Base-by-base conservation (phyloP, 176 grass and related monocot genomes). In the Carex myosuroides region DNA sequence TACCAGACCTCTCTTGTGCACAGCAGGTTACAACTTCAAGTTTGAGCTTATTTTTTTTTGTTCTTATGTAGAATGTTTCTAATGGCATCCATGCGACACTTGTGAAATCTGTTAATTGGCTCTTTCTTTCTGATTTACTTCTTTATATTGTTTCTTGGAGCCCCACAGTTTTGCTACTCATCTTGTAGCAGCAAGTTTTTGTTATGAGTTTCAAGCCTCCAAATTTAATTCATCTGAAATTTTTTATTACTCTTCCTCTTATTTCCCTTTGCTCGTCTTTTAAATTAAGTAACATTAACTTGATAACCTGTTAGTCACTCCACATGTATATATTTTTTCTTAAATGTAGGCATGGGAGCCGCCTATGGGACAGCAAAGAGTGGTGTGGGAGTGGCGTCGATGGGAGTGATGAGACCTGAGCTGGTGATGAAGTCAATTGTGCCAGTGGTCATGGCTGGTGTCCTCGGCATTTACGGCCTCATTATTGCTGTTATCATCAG, bases 341-440 rank as follows among this genome's bases (percentile, higher is more conserved):
- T 59, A 5, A 21, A 7, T 17, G 85, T 72, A 98, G 96, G 96
- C 81, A 98, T 98, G 96, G 96, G 96, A 0, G 96, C 96, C 32
- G 96, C 96, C 35, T 98, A 98, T 68, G 96, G 96, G 46, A 98
- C 96, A 53, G 96, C 96, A 24, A 98, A 98, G 93, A 95, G 92
- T 53, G 96, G 96, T 5, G 96, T 98, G 0, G 96, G 96, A 6
- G 96, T 98, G 85, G 96, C 96, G 64, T 98, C 93, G 24, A 98
- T 98, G 96, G 96, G 96, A 0, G 96, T 98, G 86, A 98, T 98
- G 96, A 89, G 96, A 76, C 96, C 96, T 61, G 96, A 98, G 89
- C 92, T 98, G 33, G 96, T 98, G 16, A 98, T 98, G 96, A 98
- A 98, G 85, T 98, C 96, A 81, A 98, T 98, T 84, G 96, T 98